phyloP scores from a whole-genome alignment of 805 yeast species.

The Saccharomycopsis oosterbeekiorum region DNA sequence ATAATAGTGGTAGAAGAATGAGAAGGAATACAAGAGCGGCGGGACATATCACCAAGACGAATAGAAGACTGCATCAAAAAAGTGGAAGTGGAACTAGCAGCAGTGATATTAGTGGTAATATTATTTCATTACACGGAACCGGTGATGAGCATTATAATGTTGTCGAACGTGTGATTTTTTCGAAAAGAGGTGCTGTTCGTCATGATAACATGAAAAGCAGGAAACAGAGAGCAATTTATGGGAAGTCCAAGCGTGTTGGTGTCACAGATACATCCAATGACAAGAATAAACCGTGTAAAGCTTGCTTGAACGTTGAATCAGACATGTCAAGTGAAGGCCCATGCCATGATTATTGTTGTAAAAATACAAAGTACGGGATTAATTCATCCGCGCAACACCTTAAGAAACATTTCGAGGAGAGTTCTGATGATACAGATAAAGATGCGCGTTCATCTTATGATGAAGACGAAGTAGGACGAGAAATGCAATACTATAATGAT shows the following conservation, averaged over 20 bases:
- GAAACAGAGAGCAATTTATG: neutral
- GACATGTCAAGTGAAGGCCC: neutral
- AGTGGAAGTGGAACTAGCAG: neutral
- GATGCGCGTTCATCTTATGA: neutral
- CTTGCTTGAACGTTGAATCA: neutral
- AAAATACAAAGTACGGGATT: neutral
- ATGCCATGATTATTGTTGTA: neutral
- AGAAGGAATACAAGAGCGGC: neutral
- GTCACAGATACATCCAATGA: too few species aligned
- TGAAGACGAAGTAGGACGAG: neutral
- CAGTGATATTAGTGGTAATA: neutral
- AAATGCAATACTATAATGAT: neutral
- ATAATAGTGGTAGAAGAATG: neutral
- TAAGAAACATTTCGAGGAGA: neutral
- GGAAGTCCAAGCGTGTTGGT: neutral
- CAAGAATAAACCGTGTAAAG: too few species aligned
- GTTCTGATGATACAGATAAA: conserved; percentile 7
- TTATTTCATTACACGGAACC: neutral
- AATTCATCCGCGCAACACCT: neutral
- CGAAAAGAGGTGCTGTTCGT: neutral
- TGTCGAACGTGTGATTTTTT: neutral
- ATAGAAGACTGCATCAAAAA: neutral
- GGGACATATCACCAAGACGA: neutral
- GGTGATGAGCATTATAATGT: neutral
- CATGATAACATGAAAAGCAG: neutral